Base-by-base conservation (phyloP, 192 early-diverging fungal species). In the Powellomyces hirtus region DNA sequence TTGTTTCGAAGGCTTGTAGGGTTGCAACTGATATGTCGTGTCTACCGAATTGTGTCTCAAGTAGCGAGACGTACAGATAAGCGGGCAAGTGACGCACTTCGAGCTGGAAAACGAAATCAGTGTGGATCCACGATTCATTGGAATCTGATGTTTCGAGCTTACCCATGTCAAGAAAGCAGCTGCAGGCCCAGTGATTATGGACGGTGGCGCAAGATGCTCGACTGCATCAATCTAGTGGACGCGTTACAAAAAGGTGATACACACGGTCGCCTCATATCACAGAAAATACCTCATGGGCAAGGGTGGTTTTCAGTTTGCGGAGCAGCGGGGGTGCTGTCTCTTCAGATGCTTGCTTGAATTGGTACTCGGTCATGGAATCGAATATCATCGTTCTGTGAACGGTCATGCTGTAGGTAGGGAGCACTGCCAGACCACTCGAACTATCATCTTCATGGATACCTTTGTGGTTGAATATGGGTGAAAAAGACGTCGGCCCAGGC, bases 91-190 rank as follows among this genome's bases (percentile, higher is more conserved):
- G 2, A 5, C 31, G 53, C 6, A 30, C 29, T 29, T 56, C 27
- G 4, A 56, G 53, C 40, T 42, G n/a, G n/a, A n/a, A n/a, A n/a
- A n/a, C n/a, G n/a, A n/a, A n/a, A n/a, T n/a, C n/a, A n/a, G n/a
- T 42, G 10, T n/a, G 40, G 40, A 42, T 42, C n/a, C 11, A n/a
- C 40, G n/a, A 42, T 13, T n/a, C 11, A 13, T 42, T 42, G 40
- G n/a, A n/a, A 42, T 42, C n/a, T 13, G 40, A n/a, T 42, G 10
- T 10, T 42, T 42, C n/a, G 40, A n/a, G n/a, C 40, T 42, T 42
- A 42, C 40, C 53, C 53, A 56, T 22, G 4, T 56, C 29, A 56
- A 34, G 53, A 56, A 56, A 2, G 53, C 53, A 29, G 53, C 53
- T 5, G 53, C 53, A 2, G 16, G 53, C 16, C 53, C 53, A 16